Base-by-base conservation (phyloP, 805 yeast genomes). In the Saturnispora gosingensis region DNA sequence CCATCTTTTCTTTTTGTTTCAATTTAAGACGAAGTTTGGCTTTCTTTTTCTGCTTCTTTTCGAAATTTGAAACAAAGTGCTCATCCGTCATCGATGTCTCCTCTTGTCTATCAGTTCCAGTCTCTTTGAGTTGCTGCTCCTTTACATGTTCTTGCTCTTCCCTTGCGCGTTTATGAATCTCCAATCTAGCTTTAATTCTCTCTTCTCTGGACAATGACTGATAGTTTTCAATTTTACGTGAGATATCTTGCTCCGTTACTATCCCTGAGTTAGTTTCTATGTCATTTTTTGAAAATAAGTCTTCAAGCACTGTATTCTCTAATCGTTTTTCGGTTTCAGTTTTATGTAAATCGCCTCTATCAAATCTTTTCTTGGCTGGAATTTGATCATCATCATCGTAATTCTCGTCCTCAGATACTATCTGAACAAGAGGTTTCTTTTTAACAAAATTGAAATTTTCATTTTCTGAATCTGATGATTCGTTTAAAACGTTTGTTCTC, bases 101-200 rank as follows among this genome's bases (percentile, higher is more conserved):
- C 22, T 49, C n/a, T 6, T 28, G 5, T 30, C 47, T 36, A 44
- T 45, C 44, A 22, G 9, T 34, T 10, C 18, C 4, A 7, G 49
- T 27, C 7, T 50, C 38, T 25, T 43, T 36, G 22, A 13, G 10
- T 38, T 36, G 20, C 22, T 16, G 27, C 20, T 30, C 16, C 43
- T 30, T 11, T 34, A 42, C 16, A 11, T 48, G 32, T 32, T 45
- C 48, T 15, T 44, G 40, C 45, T 46, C 38, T n/a, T 43, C 48
- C 40, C 56, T 54, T n/a, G 40, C 16, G 38, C 45, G 47, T 18
- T 50, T 43, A 24, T 48, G 50, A 40, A 46, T 54, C 20, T 44
- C 36, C 30, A 46, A 45, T 48, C 67, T 56, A 3, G 68, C 67
- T 27, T 55, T 54, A n/a, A 64, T 65, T 44, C 61, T 61, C 45